These are phyloP conservation scores for Trametes polyzona DNA, from an alignment of 1,284 basidiomycete species.

Conservation along the genomic window DNA sequence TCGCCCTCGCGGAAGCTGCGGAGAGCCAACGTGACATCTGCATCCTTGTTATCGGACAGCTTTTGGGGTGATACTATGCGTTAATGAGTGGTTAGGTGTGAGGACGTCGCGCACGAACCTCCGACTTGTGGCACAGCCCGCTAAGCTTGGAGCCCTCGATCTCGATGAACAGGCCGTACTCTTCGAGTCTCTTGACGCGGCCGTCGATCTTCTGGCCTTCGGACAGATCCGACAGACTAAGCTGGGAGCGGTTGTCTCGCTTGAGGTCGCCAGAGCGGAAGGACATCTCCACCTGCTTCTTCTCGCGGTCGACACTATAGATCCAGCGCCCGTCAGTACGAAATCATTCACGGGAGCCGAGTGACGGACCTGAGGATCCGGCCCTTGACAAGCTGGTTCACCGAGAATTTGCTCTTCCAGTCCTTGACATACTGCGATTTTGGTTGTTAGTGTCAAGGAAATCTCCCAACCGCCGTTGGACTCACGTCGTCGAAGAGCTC, in stretches of 20 bases:
- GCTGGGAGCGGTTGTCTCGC: constrained; percentile 43
- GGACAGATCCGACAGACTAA: constrained; percentile 62
- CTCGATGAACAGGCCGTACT: constrained; percentile 92
- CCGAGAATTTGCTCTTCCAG: constrained; percentile 85
- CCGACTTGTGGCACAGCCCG: constrained; percentile 93
- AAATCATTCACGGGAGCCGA: background rate
- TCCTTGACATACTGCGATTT: constrained; percentile 84
- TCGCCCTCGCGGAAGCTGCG: constrained; percentile 89
- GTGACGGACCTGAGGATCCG: constrained; percentile 70
- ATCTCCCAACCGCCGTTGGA: background rate
- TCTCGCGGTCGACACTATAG: constrained; percentile 64
- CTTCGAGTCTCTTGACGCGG: constrained; percentile 77
- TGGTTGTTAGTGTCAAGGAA: background rate
- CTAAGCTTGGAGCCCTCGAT: constrained; percentile 83
- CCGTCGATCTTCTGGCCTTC: constrained; percentile 81
- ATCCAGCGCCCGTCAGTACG: background rate
- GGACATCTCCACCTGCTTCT: constrained; percentile 86
- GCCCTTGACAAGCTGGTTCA: constrained; percentile 87
- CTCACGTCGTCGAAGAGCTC: constrained; percentile 90
- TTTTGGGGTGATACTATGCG: constrained; percentile 33
- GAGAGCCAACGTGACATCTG: constrained; percentile 78
- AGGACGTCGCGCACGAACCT: constrained; percentile 49
- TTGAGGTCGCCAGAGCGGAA: constrained; percentile 68
- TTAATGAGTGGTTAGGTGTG: background rate
- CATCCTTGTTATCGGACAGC: constrained; percentile 85